phyloP scores from a whole-genome alignment of 345 rosid genomes.

The Acer yangbiense region DNA sequence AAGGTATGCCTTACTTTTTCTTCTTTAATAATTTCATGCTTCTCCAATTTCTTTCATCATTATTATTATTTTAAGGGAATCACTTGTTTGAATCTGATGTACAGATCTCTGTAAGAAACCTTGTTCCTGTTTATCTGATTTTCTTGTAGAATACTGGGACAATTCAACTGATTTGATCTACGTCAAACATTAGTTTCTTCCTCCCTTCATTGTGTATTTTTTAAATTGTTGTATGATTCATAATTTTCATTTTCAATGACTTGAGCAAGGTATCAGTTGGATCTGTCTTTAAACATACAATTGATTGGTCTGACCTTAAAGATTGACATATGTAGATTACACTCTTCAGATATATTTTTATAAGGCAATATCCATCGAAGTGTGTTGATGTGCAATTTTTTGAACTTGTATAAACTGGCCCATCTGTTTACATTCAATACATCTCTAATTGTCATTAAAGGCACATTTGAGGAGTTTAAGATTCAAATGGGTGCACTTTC shows the following conservation, averaged over 20 bases:
- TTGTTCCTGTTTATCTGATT: neutral
- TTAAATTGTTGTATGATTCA: neutral
- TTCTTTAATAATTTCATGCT: neutral
- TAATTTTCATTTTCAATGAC: neutral
- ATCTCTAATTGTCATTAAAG: neutral
- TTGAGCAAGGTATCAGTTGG: neutral
- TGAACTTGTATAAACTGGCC: neutral
- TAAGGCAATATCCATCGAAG: neutral
- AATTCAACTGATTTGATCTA: neutral
- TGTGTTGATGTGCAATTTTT: neutral
- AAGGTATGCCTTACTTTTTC: conserved; percentile 46
- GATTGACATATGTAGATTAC: neutral
- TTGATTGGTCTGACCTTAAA: neutral
- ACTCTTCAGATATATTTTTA: neutral
- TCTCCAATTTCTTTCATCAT: neutral
- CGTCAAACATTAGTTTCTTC: neutral
- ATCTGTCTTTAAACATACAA: neutral
- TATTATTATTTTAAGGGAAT: too few relatives aligned
- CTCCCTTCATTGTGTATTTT: neutral
- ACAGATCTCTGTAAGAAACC: neutral
- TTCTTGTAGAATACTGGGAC: neutral
- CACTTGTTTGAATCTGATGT: neutral
- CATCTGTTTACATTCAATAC: neutral
- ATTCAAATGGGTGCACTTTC: neutral
- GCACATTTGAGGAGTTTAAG: neutral